Percentiles rank a stretch among this genome's conserved stretches.
These are phyloP conservation scores for Pseudodiploospora longispora DNA, from an alignment of 2,329 filamentous ascomycete genomes.

Conservation along the genomic window DNA sequence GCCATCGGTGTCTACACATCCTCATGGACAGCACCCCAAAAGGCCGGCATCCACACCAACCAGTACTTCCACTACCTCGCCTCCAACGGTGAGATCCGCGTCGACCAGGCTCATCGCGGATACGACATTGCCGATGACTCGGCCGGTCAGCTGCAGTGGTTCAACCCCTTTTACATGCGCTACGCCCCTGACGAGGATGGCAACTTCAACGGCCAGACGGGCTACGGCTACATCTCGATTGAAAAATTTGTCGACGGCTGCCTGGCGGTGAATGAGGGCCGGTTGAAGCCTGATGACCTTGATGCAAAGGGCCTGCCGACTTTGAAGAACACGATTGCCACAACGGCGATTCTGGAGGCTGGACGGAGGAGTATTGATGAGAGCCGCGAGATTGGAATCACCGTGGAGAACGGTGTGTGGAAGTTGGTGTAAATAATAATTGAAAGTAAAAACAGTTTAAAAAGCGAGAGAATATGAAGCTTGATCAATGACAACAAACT, in stretches of 20 bases:
- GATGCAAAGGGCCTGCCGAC: constrained; percentile 78
- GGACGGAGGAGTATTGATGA: constrained; percentile 80
- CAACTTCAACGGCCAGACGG: constrained; percentile 84
- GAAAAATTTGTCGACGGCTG: constrained; percentile 94
- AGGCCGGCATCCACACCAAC: constrained; percentile 90
- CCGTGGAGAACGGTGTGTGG: constrained; percentile 58
- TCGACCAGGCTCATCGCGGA: constrained; percentile 89
- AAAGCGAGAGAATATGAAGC: too few relatives aligned
- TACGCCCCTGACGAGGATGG: constrained; percentile 92
- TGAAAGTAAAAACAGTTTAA: neutral
- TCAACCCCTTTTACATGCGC: constrained; percentile 93
- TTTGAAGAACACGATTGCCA: constrained; percentile 80
- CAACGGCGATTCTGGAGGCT: constrained; percentile 84
- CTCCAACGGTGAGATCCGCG: constrained; percentile 71
- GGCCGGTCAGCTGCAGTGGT: constrained; percentile 65
- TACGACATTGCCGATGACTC: constrained; percentile 89
- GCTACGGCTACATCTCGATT: constrained; percentile 89
- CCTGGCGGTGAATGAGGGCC: constrained; percentile 66
- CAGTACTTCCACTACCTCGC: constrained; percentile 97
- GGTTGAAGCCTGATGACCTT: constrained; percentile 63
- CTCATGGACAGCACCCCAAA: constrained; percentile 88
- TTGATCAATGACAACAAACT: too few relatives aligned
- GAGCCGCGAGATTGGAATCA: constrained; percentile 67
- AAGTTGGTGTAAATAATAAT: constrained; percentile 40
- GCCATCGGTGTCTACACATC: constrained; percentile 89